Conservation (phyloP, 2,329 filamentous ascomycete genomes). For the Beauveria bassiana region DNA sequence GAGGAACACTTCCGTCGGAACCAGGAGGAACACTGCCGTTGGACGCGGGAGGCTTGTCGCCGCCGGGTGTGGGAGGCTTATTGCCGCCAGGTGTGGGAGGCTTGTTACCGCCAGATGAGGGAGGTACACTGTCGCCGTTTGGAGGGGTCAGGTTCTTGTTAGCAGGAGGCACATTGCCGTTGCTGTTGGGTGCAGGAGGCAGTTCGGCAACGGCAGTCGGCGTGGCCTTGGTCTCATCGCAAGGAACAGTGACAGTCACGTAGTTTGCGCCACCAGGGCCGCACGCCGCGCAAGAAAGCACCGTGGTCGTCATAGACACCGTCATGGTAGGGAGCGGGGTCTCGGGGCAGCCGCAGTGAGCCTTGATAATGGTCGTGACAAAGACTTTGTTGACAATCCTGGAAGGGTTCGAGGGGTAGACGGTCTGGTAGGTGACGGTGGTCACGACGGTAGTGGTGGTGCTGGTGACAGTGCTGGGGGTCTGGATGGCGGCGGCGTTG, state of each 20-base stretch:
- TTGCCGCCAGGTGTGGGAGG: no score
- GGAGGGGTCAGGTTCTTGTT: no score
- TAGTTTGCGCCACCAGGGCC: background rate
- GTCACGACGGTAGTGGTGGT: conserved; percentile 8
- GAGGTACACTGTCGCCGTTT: no score
- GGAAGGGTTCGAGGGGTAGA: background rate
- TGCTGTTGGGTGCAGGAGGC: no score
- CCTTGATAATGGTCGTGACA: conserved; percentile 8
- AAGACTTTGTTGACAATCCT: background rate
- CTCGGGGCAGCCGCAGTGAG: conserved; percentile 8
- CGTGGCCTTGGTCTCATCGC: background rate
- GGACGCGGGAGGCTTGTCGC: no score
- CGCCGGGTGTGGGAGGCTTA: no score
- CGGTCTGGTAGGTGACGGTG: conserved; percentile 9
- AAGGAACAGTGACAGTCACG: conserved; percentile 6
- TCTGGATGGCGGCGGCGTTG: background rate
- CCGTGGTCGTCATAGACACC: conserved; percentile 8
- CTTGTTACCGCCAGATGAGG: no score
- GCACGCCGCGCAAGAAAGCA: conserved; percentile 3
- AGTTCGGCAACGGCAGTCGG: background rate
- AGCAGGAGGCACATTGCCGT: no score
- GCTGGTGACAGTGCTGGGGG: background rate
- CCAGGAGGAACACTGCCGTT: no score
- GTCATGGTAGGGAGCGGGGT: background rate
- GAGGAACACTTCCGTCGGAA: no score